Percentiles rank a stretch among this genome's conserved stretches.
Evolutionary conservation across 1,139 yeast genomes (phyloP).

Genomic region (Debaryomycetaceae sp.): DNA sequence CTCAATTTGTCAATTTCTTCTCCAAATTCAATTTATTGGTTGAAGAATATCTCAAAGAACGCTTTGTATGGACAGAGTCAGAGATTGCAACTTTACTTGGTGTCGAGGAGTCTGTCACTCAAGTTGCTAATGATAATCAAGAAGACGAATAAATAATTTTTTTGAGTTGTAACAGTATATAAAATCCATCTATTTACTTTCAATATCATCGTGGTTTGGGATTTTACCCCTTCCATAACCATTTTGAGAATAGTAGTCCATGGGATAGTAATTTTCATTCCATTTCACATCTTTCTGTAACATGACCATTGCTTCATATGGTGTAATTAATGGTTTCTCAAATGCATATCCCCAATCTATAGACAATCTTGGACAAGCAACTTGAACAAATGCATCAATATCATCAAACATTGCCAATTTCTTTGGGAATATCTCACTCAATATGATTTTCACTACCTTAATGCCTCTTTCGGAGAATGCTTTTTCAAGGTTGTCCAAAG

Average conservation of each 20-base stretch:
- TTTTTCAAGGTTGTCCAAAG: slow-evolving; percentile 63
- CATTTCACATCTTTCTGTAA: slow-evolving; percentile 71
- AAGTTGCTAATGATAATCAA: neutral
- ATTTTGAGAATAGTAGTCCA: slow-evolving; percentile 89
- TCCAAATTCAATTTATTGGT: slow-evolving; percentile 41
- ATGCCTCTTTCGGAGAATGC: slow-evolving; percentile 53
- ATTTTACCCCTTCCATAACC: slow-evolving; percentile 90
- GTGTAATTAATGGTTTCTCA: slow-evolving; percentile 85
- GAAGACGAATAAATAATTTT: neutral
- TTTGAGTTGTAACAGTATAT: neutral
- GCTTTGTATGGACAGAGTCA: slow-evolving; percentile 50
- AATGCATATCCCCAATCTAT: slow-evolving; percentile 99
- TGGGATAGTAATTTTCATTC: slow-evolving; percentile 70
- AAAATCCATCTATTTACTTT: neutral
- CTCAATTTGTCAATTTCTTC: slow-evolving; percentile 52
- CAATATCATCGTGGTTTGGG: slow-evolving; percentile 38
- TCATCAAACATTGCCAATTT: slow-evolving; percentile 93
- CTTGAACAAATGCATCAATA: slow-evolving; percentile 93
- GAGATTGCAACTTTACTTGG: slow-evolving; percentile 69
- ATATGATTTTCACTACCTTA: slow-evolving; percentile 72
- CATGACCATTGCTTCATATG: slow-evolving; percentile 95
- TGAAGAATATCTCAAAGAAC: slow-evolving; percentile 37
- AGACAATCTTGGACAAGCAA: slow-evolving; percentile 94
- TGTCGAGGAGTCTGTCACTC: slow-evolving; percentile 32
- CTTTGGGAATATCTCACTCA: slow-evolving; percentile 92